These are phyloP conservation scores for Salmacisia buchloeana DNA, from an alignment of 1,284 basidiomycete genomes.

Conservation along the genomic window DNA sequence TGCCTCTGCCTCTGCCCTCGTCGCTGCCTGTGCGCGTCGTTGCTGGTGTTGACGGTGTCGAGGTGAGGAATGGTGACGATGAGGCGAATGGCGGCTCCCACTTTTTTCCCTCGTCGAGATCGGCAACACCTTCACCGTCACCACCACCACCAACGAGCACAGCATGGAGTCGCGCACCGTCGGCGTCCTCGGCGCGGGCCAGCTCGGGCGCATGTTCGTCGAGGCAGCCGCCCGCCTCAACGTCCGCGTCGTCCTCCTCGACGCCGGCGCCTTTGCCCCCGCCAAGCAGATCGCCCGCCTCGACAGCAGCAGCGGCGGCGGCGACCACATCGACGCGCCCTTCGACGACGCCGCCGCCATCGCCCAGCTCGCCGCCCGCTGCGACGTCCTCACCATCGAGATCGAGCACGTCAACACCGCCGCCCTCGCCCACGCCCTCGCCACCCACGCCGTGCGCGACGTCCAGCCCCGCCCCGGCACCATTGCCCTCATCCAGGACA, in stretches of 20 bases:
- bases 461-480: constrained; percentile 82
- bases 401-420: constrained; percentile 91
- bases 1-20: background rate
- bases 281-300: constrained; percentile 73
- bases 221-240: constrained; percentile 84
- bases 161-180: constrained; percentile 33
- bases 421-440: constrained; percentile 58
- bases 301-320: constrained; percentile 24
- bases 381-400: constrained; percentile 88
- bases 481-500: constrained; percentile 89
- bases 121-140: background rate
- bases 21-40: no score
- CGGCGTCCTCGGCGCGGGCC: constrained; percentile 69
- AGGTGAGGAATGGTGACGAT: no score
- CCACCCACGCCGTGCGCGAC: constrained; percentile 41
- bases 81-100: no score
- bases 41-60: no score
- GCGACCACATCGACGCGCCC: constrained; percentile 76
- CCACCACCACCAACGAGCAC: background rate
- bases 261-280: constrained; percentile 70
- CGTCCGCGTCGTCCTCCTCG: constrained; percentile 80
- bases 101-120: no score
- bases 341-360: constrained; percentile 81
- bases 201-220: constrained; percentile 95
- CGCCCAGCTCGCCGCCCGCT: constrained; percentile 68